Conservation (phyloP, 306 rosid species). For the Quercus engelmannii region DNA sequence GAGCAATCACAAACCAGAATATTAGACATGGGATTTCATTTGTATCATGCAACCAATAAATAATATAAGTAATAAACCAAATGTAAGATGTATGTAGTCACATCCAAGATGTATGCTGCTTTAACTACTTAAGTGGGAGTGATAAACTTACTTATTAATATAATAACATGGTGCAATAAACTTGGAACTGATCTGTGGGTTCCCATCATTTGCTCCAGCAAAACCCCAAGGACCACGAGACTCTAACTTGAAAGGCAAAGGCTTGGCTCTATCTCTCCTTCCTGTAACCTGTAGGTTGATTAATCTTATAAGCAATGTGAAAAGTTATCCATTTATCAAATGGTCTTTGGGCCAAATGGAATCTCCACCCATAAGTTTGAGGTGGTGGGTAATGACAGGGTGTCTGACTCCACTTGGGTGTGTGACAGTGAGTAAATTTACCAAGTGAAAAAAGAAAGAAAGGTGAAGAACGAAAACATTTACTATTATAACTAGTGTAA, state of each 20-base stretch:
- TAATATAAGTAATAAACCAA: not conserved
- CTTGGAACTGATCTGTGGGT: constrained; percentile 80
- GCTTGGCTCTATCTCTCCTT: constrained; percentile 94
- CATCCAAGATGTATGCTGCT: not conserved
- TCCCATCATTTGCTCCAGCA: constrained; percentile 89
- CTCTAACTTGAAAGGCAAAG: constrained; percentile 85
- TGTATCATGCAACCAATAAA: not conserved
- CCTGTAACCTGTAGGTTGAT: constrained; percentile 79
- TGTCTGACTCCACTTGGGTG: not conserved
- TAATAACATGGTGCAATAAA: constrained; percentile 87
- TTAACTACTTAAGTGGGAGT: not conserved
- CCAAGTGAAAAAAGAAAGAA: too few species aligned
- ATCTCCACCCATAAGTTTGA: not conserved
- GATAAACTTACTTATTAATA: constrained; percentile 68
- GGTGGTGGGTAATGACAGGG: not conserved
- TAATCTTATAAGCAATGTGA: constrained; percentile 12
- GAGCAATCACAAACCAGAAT: not conserved
- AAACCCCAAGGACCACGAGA: constrained; percentile 79
- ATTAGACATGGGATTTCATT: not conserved
- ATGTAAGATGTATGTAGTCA: not conserved
- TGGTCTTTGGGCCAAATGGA: not conserved
- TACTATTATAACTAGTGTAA: not conserved
- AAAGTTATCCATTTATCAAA: not conserved
- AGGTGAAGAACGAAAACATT: too few species aligned
- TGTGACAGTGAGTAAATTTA: not conserved